Conservation (phyloP, 495 filamentous ascomycete species). For the Trichocladium uniseriatum region DNA sequence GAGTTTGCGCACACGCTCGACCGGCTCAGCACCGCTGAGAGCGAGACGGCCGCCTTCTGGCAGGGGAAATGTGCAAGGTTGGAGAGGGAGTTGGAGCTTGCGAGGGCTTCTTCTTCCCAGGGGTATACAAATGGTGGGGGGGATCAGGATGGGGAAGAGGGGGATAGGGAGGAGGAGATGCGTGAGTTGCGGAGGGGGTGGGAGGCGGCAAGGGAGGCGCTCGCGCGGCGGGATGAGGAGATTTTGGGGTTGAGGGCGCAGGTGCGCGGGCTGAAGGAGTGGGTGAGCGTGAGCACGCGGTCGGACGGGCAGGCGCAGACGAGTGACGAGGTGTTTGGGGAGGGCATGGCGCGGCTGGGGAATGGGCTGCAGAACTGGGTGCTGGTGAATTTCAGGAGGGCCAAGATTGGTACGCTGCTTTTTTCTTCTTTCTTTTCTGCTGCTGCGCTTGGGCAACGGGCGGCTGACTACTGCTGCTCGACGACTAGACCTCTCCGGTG, state of each 20-base stretch:
- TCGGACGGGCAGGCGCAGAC: constrained; percentile 35
- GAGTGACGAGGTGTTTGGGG: constrained; percentile 46
- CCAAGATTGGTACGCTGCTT: constrained; percentile 37
- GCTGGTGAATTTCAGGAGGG: constrained; percentile 44
- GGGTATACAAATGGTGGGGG: not conserved
- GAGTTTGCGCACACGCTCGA: constrained; percentile 42
- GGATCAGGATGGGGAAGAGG: not conserved
- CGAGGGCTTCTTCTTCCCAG: constrained; percentile 5
- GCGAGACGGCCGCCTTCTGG: constrained; percentile 39
- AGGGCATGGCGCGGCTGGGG: constrained; percentile 38
- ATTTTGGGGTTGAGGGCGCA: constrained; percentile 35
- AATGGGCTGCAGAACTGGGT: constrained; percentile 53
- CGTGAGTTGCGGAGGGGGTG: constrained; percentile 32
- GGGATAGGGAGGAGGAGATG: constrained; percentile 27
- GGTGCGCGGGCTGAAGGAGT: constrained; percentile 46
- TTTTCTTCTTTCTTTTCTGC: too few relatives aligned
- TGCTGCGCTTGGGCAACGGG: too few relatives aligned
- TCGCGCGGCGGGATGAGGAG: constrained; percentile 36
- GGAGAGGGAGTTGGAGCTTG: constrained; percentile 34
- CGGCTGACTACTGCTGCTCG: too few relatives aligned
- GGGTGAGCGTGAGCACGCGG: constrained; percentile 42
- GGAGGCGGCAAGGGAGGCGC: constrained; percentile 28
- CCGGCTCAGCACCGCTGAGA: constrained; percentile 33
- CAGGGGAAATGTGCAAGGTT: constrained; percentile 36
- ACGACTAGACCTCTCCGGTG: constrained; percentile 32